A percentile compares a stretch with the other conserved stretches of the same genome.
phyloP scores from a whole-genome alignment of 306 rosid species.

The Vigna hirtella region DNA sequence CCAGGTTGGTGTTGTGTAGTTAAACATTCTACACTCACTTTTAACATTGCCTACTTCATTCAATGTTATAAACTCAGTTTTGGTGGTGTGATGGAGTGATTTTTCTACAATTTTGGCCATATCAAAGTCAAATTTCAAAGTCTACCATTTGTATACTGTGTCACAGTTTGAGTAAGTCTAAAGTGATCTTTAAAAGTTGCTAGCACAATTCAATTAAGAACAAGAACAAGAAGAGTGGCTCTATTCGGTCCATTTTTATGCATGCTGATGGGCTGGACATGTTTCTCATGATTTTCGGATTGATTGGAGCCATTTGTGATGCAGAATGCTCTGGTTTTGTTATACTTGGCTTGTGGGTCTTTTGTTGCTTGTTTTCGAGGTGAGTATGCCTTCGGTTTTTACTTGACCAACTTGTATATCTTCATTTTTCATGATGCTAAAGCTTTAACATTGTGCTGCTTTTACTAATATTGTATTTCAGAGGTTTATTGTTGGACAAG shows the following conservation, averaged over 20 bases:
- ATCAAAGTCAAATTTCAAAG: too few relatives aligned
- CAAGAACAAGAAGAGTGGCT: slow-evolving; percentile 51
- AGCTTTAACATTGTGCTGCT: neutral
- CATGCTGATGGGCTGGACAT: slow-evolving; percentile 72
- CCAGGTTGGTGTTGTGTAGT: too few relatives aligned
- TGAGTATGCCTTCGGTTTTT: slow-evolving; percentile 50
- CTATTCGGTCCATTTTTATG: slow-evolving; percentile 70
- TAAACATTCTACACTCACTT: too few relatives aligned
- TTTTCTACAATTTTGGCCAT: too few relatives aligned
- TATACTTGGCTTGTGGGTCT: slow-evolving; percentile 73
- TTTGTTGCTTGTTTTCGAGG: slow-evolving; percentile 82
- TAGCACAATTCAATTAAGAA: neutral
- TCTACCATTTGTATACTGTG: too few relatives aligned
- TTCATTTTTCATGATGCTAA: neutral
- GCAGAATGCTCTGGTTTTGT: slow-evolving; percentile 80
- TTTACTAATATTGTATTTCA: slow-evolving; percentile 37
- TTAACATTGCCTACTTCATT: too few relatives aligned
- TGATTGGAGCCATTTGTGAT: slow-evolving; percentile 63
- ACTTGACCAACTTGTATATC: neutral
- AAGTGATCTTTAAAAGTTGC: too few relatives aligned
- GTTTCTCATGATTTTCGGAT: slow-evolving; percentile 66
- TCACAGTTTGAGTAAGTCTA: too few relatives aligned
- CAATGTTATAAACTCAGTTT: too few relatives aligned
- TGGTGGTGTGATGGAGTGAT: too few relatives aligned
- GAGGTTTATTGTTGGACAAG: slow-evolving; percentile 99